Base-by-base conservation (phyloP, 2,329 filamentous ascomycete species). In the Talaromyces sp. region DNA sequence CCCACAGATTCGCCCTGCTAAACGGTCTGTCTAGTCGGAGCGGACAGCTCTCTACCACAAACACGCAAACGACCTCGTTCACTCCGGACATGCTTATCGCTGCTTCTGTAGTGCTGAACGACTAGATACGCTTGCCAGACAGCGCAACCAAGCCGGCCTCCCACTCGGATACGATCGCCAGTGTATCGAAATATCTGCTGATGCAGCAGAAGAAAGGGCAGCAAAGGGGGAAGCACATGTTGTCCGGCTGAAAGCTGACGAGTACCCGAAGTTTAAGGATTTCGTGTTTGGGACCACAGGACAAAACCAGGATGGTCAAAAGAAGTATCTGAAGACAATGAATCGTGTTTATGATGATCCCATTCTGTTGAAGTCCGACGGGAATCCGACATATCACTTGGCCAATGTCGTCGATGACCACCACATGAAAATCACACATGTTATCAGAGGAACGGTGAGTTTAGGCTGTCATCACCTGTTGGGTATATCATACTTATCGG, bases 351-450 rank as follows among this genome's bases (percentile, higher is more conserved):
- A 80, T 62, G 90, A 94, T 64, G 92, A 97, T 67, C 93, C 91
- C 19, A 89, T 99, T 61, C 79, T 99, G 40, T 78, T 97, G 60
- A 99, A 99, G 73, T 87, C 86, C 0, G 94, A 99, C 70, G 92
- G 91, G 0, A 89, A 89, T 63, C 94, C 94, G 0, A 99, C 95
- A 0, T 99, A 99, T 69, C 94, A 99, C 73, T 87, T 99, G 61
- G 94, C 94, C 4, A 99, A 97, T 68, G 93, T 99, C 8, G 87
- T 99, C 4, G 94, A 99, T 69, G 94, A 99, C 68, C 90, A 97
- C 71, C 79, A 88, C 60, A 99, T 99, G 94, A 78, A 89, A 60
- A 95, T 99, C 64, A 97, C 92, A 0, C 93, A 97, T 73, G 94
- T 99, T 13, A 89, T 99, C 59, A 86, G 94, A 41, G 94, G 93